Percentiles rank a stretch among this genome's conserved stretches.
These are phyloP conservation scores for Trichoderma sp. DNA, from an alignment of 2,329 filamentous ascomycete genomes.

Conservation along the genomic window DNA sequence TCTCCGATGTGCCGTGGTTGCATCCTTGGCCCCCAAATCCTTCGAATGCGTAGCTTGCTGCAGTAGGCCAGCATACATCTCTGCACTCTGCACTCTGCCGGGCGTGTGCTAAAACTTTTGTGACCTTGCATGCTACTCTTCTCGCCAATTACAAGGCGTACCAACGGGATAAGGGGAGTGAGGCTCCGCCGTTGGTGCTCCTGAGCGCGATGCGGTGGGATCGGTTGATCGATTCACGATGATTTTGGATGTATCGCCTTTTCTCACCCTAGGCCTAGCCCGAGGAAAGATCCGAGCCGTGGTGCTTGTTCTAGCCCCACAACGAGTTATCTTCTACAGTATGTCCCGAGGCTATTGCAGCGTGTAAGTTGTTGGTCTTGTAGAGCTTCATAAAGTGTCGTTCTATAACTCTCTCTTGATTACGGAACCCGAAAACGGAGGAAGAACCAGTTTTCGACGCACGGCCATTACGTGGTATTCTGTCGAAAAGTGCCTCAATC, in stretches of 20 bases:
- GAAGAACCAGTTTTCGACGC: not conserved
- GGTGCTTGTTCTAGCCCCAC: not conserved
- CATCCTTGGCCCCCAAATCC: slow-evolving; percentile 22
- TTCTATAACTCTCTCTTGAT: not conserved
- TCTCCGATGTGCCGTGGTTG: slow-evolving; percentile 20
- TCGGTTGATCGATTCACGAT: slow-evolving; percentile 14
- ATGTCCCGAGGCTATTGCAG: not conserved
- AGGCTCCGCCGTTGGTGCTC: slow-evolving; percentile 8
- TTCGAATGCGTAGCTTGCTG: slow-evolving; percentile 12
- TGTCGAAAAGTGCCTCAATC: not conserved
- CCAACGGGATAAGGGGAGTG: not conserved
- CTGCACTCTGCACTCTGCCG: not conserved
- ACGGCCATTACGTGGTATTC: not conserved
- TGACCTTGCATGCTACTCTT: slow-evolving; percentile 16
- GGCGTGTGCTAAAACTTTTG: slow-evolving; percentile 6
- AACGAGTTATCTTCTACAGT: not conserved
- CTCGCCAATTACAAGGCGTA: slow-evolving; percentile 14
- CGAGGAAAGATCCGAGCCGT: slow-evolving; percentile 1
- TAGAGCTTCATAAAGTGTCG: not conserved
- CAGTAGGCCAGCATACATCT: slow-evolving; percentile 3
- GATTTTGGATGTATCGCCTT: not conserved
- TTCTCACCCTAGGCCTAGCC: slow-evolving; percentile 2
- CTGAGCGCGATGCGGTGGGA: slow-evolving; percentile 1
- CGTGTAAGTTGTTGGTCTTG: not conserved
- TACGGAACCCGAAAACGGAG: not conserved